These are phyloP conservation scores for Rauvolfia tetraphylla DNA, from an alignment of 257 asterid genomes.

Conservation along the genomic window DNA sequence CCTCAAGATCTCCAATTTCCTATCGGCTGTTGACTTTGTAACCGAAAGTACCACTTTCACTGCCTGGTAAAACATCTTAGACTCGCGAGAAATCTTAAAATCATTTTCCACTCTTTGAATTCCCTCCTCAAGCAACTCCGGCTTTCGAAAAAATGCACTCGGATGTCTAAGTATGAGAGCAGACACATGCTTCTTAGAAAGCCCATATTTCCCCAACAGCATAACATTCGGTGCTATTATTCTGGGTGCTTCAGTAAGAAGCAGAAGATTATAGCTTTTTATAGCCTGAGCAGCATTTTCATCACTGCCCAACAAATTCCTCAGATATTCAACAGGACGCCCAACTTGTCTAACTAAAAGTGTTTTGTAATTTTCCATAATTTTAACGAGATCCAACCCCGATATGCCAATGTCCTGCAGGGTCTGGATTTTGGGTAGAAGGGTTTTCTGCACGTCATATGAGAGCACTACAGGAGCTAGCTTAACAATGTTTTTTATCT, in stretches of 20 bases:
- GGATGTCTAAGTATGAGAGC: constrained; percentile 7
- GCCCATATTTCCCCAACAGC: constrained; percentile 16
- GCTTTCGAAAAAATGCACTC: neutral
- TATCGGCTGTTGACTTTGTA: constrained; percentile 8
- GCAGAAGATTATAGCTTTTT: constrained; percentile 14
- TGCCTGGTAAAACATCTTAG: constrained; percentile 21
- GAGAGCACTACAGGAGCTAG: constrained; percentile 10
- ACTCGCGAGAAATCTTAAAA: constrained; percentile 17
- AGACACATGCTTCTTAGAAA: neutral
- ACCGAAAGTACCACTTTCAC: neutral
- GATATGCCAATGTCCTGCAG: constrained; percentile 22
- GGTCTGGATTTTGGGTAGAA: constrained; percentile 17
- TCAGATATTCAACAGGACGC: constrained; percentile 17
- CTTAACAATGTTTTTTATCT: constrained; percentile 19
- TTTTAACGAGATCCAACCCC: constrained; percentile 13
- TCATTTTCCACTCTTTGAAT: constrained; percentile 22
- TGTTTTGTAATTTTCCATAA: constrained; percentile 1
- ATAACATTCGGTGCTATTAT: neutral
- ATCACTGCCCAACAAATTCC: constrained; percentile 19
- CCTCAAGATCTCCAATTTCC: constrained; percentile 19
- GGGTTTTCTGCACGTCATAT: constrained; percentile 18
- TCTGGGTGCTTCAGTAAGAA: neutral
- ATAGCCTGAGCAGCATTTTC: constrained; percentile 9
- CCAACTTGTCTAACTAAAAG: constrained; percentile 5
- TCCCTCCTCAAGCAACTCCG: constrained; percentile 12